These are phyloP conservation scores for Metschnikowia continentalis DNA, from an alignment of 805 yeast species.

Conservation along the genomic window DNA sequence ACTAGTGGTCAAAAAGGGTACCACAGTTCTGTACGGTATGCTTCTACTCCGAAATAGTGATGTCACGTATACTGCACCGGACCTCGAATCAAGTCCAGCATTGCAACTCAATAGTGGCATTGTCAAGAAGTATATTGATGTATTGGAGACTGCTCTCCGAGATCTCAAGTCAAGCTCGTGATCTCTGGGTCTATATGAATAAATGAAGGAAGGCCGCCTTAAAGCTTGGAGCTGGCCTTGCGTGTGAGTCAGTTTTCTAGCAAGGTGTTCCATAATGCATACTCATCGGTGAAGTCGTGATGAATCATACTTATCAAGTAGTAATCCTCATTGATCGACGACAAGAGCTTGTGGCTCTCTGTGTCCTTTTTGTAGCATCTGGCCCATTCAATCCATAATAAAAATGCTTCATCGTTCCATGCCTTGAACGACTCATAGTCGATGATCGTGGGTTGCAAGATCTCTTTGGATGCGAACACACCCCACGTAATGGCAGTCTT, in stretches of 20 bases:
- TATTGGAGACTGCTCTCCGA: slow-evolving; percentile 23
- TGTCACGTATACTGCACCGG: slow-evolving; percentile 32
- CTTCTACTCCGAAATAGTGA: slow-evolving; percentile 31
- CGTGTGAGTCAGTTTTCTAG: slow-evolving; percentile 29
- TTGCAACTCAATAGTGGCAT: slow-evolving; percentile 31
- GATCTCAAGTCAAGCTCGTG: slow-evolving; percentile 4
- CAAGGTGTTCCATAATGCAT: slow-evolving; percentile 72
- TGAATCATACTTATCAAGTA: slow-evolving; percentile 81
- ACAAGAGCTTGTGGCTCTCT: slow-evolving; percentile 57
- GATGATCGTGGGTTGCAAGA: slow-evolving; percentile 86
- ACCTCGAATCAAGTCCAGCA: slow-evolving; percentile 21
- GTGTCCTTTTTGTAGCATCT: slow-evolving; percentile 62
- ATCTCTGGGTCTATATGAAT: background rate
- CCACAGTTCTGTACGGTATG: slow-evolving; percentile 46
- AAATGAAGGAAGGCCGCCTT: background rate
- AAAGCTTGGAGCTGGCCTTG: slow-evolving; percentile 9
- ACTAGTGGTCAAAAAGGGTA: slow-evolving; percentile 45
- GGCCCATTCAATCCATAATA: slow-evolving; percentile 91
- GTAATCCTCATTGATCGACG: slow-evolving; percentile 56
- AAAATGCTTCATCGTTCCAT: slow-evolving; percentile 94
- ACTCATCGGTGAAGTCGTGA: slow-evolving; percentile 73
- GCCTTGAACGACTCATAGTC: slow-evolving; percentile 91
- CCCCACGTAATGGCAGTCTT: slow-evolving; percentile 97
- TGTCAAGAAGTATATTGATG: slow-evolving; percentile 22
- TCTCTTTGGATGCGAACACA: slow-evolving; percentile 85